These are phyloP conservation scores for Phytopythium aichiense DNA, from an alignment of 352 stramenopile species.

Conservation along the genomic window DNA sequence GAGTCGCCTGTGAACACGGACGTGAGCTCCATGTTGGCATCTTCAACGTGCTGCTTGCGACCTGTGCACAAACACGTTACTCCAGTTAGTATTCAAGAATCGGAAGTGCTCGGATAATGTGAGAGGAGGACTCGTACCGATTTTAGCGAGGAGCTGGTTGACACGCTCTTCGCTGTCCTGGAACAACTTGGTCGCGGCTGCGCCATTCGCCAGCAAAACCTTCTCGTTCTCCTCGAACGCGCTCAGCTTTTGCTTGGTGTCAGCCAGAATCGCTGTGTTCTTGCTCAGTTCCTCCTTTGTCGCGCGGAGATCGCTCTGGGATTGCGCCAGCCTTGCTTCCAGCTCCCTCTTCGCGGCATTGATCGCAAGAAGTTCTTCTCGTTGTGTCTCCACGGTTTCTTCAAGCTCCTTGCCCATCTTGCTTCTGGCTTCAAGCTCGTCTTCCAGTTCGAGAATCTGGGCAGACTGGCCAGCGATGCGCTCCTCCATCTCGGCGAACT, in stretches of 20 bases:
- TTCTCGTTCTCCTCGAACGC: conserved; percentile 56
- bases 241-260: conserved; percentile 26
- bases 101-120: background rate
- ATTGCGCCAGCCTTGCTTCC: conserved; percentile 30
- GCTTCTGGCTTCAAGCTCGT: conserved; percentile 71
- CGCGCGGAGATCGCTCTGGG: conserved; percentile 24
- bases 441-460: conserved; percentile 77
- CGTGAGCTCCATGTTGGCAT: conserved; percentile 44
- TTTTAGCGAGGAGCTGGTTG: conserved; percentile 46
- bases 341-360: conserved; percentile 42
- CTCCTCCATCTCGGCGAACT: conserved; percentile 91
- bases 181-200: conserved; percentile 47
- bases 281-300: conserved; percentile 33
- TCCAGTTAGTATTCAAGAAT: background rate
- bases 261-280: conserved; percentile 19
- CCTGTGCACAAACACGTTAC: conserved; percentile 17
- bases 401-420: conserved; percentile 66
- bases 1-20: conserved; percentile 40
- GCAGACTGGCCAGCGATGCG: conserved; percentile 59
- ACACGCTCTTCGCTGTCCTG: conserved; percentile 48
- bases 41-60: conserved; percentile 39
- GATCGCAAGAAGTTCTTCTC: conserved; percentile 39
- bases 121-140: conserved; percentile 23
- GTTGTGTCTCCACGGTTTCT: conserved; percentile 49
- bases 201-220: conserved; percentile 47